These are phyloP conservation scores for Avena sativa DNA, from an alignment of 176 grass and related monocot species.

Conservation along the genomic window DNA sequence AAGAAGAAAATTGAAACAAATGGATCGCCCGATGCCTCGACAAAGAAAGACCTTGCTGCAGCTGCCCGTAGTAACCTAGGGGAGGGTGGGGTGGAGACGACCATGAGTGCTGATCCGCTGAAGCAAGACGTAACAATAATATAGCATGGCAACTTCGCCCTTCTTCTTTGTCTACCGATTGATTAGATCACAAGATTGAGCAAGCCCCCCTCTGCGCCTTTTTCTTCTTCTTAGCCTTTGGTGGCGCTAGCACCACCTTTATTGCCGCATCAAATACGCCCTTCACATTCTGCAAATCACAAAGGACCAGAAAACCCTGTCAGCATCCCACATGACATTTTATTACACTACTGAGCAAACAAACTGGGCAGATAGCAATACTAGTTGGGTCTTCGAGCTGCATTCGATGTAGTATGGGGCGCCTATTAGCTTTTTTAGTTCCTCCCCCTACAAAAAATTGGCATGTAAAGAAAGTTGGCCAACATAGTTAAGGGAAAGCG, in stretches of 20 bases:
- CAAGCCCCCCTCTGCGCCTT: constrained; percentile 63
- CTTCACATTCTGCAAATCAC: constrained; percentile 73
- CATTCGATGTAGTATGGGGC: constrained; percentile 85
- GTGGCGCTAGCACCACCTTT: constrained; percentile 78
- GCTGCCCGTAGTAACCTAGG: constrained; percentile 60
- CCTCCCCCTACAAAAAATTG: constrained; percentile 59
- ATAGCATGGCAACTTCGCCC: constrained; percentile 58
- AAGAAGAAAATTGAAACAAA: constrained; percentile 67
- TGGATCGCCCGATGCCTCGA: constrained; percentile 60
- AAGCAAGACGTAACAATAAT: constrained; percentile 61
- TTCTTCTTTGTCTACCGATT: constrained; percentile 67
- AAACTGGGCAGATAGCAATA: constrained; percentile 46
- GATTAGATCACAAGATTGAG: constrained; percentile 84
- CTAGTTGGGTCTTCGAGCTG: constrained; percentile 91
- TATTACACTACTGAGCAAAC: neutral
- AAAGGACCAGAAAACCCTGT: neutral
- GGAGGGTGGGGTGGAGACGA: constrained; percentile 12
- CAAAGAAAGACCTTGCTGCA: constrained; percentile 69
- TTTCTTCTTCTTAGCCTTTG: constrained; percentile 85
- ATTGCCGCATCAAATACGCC: constrained; percentile 77
- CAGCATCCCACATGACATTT: constrained; percentile 20
- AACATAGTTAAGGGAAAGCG: neutral
- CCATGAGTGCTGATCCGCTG: constrained; percentile 52
- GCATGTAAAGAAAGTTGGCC: constrained; percentile 21
- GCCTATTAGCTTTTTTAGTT: constrained; percentile 75